Evolutionary conservation across 2,329 filamentous ascomycete species (phyloP).

Genomic region (Sarocladium kiliense): DNA sequence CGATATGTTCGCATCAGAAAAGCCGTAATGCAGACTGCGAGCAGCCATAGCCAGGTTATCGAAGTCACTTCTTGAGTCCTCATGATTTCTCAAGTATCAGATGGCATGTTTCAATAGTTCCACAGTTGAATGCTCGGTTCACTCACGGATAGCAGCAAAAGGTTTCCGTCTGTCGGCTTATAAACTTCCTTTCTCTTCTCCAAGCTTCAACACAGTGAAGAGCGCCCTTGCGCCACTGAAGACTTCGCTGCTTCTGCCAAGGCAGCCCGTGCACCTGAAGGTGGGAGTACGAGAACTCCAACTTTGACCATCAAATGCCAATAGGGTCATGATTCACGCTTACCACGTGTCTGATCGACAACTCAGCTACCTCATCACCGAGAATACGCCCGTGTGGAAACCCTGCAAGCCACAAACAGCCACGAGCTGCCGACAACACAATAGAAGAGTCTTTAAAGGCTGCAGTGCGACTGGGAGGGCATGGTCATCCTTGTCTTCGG

Average conservation of each 20-base stretch:
- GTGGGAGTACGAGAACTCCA: not conserved
- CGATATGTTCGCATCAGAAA: not conserved
- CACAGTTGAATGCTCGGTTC: too few species aligned
- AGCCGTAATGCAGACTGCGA: not conserved
- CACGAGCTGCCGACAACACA: not conserved
- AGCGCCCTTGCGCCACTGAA: too few species aligned
- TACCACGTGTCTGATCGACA: not conserved
- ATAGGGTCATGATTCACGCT: not conserved
- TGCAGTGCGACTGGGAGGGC: not conserved
- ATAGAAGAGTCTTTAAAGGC: not conserved
- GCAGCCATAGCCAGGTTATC: not conserved
- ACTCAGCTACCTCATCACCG: slow-evolving; percentile 1
- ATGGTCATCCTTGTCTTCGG: not conserved
- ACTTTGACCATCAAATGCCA: not conserved
- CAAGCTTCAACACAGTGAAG: too few species aligned
- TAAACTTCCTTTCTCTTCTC: too few species aligned
- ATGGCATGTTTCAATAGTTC: too few species aligned
- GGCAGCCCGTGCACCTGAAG: not conserved
- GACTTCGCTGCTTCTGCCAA: too few species aligned
- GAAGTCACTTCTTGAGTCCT: not conserved
- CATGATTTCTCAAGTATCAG: not conserved
- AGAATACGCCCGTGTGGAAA: slow-evolving; percentile 1
- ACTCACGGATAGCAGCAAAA: too few species aligned
- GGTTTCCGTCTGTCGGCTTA: too few species aligned
- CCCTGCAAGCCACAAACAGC: slow-evolving; percentile 5